phyloP scores from a whole-genome alignment of 116 monocot genomes.

The Cymodocea nodosa region DNA sequence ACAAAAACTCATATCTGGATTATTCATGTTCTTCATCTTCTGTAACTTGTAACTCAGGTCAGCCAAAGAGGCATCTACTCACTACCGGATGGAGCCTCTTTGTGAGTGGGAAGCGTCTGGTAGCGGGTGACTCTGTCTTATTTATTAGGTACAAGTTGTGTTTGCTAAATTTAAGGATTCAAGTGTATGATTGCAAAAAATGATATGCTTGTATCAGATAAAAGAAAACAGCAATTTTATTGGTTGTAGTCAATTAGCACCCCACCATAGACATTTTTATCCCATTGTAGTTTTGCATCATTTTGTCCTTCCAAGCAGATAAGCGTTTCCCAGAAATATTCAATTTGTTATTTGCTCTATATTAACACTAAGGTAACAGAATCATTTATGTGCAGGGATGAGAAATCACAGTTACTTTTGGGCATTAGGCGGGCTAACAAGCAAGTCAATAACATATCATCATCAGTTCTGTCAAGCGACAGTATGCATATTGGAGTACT shows the following conservation, averaged over 20 bases:
- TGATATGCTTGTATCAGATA: too few species aligned
- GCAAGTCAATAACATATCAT: slow-evolving; percentile 68
- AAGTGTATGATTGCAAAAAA: too few species aligned
- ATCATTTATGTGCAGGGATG: slow-evolving; percentile 39
- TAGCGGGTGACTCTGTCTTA: slow-evolving; percentile 78
- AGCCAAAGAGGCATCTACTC: slow-evolving; percentile 71
- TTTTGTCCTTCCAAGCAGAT: too few species aligned
- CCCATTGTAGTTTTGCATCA: too few species aligned
- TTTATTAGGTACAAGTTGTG: slow-evolving; percentile 50
- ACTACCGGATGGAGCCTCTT: slow-evolving; percentile 89
- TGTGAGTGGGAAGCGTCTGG: slow-evolving; percentile 65
- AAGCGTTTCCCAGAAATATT: too few species aligned
- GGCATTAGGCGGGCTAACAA: slow-evolving; percentile 72
- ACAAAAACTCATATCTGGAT: background rate
- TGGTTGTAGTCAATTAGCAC: too few species aligned
- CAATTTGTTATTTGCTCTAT: too few species aligned
- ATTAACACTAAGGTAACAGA: too few species aligned
- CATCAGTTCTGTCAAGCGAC: slow-evolving; percentile 73
- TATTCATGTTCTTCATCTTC: background rate
- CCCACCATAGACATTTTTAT: too few species aligned
- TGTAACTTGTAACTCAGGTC: slow-evolving; percentile 27
- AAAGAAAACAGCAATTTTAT: too few species aligned
- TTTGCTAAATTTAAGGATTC: too few species aligned
- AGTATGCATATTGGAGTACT: slow-evolving; percentile 86
- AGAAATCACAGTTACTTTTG: slow-evolving; percentile 64